Evolutionary conservation across 371 early-diverging fungal species (phyloP).

Genomic region (Saksenaea vasiformis): DNA sequence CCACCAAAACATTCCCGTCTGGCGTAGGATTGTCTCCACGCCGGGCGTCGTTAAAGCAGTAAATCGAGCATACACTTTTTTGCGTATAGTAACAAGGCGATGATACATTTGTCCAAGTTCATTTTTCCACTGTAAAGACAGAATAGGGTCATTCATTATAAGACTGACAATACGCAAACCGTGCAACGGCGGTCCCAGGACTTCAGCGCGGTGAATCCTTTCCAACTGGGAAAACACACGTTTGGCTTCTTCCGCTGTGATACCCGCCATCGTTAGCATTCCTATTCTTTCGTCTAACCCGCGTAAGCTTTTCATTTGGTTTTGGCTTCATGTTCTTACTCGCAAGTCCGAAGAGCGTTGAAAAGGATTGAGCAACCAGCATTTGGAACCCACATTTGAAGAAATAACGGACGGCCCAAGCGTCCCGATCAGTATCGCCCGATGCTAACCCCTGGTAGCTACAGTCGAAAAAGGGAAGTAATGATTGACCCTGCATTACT

Average conservation of each 20-base stretch:
- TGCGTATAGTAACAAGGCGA: constrained; percentile 10
- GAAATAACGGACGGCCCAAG: constrained; percentile 80
- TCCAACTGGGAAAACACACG: constrained; percentile 70
- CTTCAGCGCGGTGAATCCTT: constrained; percentile 69
- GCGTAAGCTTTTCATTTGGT: not conserved
- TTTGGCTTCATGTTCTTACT: constrained; percentile 26
- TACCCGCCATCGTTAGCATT: constrained; percentile 64
- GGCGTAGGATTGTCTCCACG: constrained; percentile 80
- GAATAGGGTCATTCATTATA: constrained; percentile 69
- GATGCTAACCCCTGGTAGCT: constrained; percentile 93
- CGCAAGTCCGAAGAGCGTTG: constrained; percentile 91
- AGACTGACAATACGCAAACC: constrained; percentile 74
- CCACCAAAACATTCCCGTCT: constrained; percentile 93
- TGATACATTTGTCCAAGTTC: constrained; percentile 71
- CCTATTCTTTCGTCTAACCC: constrained; percentile 74
- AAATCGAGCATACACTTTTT: constrained; percentile 54
- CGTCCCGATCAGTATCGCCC: constrained; percentile 80
- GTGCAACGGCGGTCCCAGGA: constrained; percentile 79
- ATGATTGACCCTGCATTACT: constrained; percentile 62
- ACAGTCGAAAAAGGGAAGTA: constrained; percentile 87
- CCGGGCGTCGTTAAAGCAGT: constrained; percentile 73
- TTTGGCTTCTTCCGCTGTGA: constrained; percentile 34
- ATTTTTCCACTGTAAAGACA: constrained; percentile 73
- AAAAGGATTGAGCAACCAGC: constrained; percentile 79
- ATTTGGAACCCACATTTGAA: constrained; percentile 76